A percentile compares a stretch with the other conserved stretches of the same genome.
These are phyloP conservation scores for Hordeum pubiflorum DNA, from an alignment of 202 grass and related monocot species.

Conservation along the genomic window DNA sequence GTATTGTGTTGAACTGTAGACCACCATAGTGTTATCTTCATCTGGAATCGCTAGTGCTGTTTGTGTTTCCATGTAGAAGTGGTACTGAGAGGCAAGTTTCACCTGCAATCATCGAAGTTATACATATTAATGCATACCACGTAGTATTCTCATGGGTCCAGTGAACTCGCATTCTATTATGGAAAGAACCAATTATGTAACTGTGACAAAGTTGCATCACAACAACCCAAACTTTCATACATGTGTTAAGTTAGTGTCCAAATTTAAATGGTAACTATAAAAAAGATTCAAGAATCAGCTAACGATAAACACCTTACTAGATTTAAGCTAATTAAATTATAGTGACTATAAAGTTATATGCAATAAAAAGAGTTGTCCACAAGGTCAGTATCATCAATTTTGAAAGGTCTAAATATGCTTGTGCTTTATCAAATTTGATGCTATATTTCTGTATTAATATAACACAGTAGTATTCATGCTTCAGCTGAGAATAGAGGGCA, in stretches of 20 bases:
- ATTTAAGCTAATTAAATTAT: not conserved
- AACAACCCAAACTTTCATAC: not conserved
- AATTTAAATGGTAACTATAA: not conserved
- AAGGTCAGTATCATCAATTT: not conserved
- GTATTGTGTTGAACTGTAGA: conserved; percentile 59
- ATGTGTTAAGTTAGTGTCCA: not conserved
- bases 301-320: not conserved
- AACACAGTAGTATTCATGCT: not conserved
- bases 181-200: not conserved
- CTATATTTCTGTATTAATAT: not conserved
- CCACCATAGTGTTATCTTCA: conserved; percentile 59
- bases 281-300: not conserved
- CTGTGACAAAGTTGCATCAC: not conserved
- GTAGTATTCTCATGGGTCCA: not conserved
- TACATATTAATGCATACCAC: not conserved
- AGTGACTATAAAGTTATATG: too few species aligned
- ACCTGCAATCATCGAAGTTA: conserved; percentile 38
- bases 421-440: not conserved
- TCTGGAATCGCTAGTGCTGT: conserved; percentile 69
- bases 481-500: not conserved
- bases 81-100: conserved; percentile 64
- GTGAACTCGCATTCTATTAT: not conserved
- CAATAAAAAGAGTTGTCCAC: not conserved
- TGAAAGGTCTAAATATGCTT: not conserved
- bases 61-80: conserved; percentile 90